A percentile compares a stretch with the other conserved stretches of the same genome.
These are phyloP conservation scores for Verbena officinalis DNA, from an alignment of 257 asterid species.

Conservation along the genomic window DNA sequence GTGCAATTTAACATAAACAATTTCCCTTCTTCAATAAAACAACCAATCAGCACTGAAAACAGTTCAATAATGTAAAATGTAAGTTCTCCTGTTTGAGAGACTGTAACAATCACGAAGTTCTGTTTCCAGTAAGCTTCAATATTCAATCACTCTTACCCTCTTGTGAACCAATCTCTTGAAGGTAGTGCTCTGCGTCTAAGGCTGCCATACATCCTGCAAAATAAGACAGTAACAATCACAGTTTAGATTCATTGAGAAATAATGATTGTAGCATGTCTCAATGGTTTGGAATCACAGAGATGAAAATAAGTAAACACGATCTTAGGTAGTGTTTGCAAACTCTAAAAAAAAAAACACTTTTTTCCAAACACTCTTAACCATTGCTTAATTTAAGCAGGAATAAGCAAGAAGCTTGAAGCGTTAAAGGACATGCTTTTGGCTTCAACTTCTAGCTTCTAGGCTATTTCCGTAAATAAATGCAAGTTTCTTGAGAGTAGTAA, in stretches of 20 bases:
- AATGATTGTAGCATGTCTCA: not conserved
- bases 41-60: slow-evolving; percentile 10
- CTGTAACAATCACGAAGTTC: slow-evolving; percentile 20
- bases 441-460: no score
- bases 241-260: slow-evolving; percentile 16
- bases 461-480: no score
- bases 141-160: slow-evolving; percentile 93
- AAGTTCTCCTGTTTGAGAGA: slow-evolving; percentile 21
- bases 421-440: no score
- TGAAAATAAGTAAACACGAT: slow-evolving; percentile 1
- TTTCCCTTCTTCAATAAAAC: slow-evolving; percentile 17
- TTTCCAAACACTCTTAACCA: no score
- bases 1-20: slow-evolving; percentile 16
- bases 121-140: slow-evolving; percentile 38
- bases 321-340: no score
- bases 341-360: no score
- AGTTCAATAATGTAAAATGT: slow-evolving; percentile 16
- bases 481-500: no score
- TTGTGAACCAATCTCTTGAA: slow-evolving; percentile 84
- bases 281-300: not conserved
- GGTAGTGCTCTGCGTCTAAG: slow-evolving; percentile 93
- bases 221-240: slow-evolving; percentile 6
- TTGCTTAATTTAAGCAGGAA: no score
- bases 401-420: no score
- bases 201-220: slow-evolving; percentile 97